Evolutionary conservation across 495 filamentous ascomycete genomes (phyloP), one percentile per base, ranked within the genome.

Genomic region (Lineolata rhizophorae): DNA sequence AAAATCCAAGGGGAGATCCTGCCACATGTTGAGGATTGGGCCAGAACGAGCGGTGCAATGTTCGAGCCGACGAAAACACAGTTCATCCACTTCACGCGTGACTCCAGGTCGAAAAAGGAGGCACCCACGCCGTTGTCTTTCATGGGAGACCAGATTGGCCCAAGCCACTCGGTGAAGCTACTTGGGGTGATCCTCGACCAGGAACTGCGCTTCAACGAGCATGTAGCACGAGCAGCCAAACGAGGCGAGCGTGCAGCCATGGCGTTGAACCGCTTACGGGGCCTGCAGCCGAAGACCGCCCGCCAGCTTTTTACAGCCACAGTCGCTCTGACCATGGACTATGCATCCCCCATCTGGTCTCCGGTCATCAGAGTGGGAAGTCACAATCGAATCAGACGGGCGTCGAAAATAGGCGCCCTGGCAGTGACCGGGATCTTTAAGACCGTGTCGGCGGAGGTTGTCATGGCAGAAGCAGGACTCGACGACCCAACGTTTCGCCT

Each of bases 31-130:
- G 20, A 34, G 29, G 36, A 39, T 27, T 50, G 39, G 43, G 40
- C 35, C 30, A 6, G 17, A 12, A 20, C 30, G 31, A 43, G 44
- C 27, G 39, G 39, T 20, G 41, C 39, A 5, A 18, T 17, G 12
- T 50, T 46, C 17, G 34, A 30, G 25, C 40, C 22, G 22, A 26
- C 8, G 8, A 26, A 26, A 12, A 26, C 22, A 8, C 22, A 26
- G 12, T 26, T 8, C 13, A 39, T 41, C 35, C 37, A 50, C 30
- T 48, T 45, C 26, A 49, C 42, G n/a, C 4, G 28, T 3, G 35
- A 30, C 22, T 29, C 30, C 20, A 18, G 20, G 2, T 15, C n/a
- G 27, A 31, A 8, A 24, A 33, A 20, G 30, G 26, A 42, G 3
- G 14, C n/a, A 18, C 27, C 28, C 3, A n/a, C 12, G 16, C 30